Evolutionary conservation across 2,329 filamentous ascomycete species (phyloP), one percentile per base, ranked within the genome.

Genomic region (Lecanicillium sp.): DNA sequence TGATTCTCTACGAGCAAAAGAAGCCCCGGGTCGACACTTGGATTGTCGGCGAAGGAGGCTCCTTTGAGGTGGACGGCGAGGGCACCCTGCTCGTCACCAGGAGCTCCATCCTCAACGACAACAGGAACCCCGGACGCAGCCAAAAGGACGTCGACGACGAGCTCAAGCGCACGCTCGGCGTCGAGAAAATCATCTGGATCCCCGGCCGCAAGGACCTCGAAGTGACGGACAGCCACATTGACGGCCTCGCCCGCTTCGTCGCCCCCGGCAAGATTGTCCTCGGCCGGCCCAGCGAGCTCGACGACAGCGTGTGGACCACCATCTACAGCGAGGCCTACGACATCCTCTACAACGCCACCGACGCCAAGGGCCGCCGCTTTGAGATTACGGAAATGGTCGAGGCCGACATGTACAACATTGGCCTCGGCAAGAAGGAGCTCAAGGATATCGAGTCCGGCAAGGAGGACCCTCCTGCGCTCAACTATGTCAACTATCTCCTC

Each of bases 181-280:
- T 52, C 10, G 18, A 38, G 2, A 58, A 54, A 17, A 29, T 49
- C 3, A 49, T 58, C 17, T 58, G 54, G 55, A 41, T 58, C 3
- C 43, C 49, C 2, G 53, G 54, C 1, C 27, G 47, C 15, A 42
- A 39, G 14, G 44, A 36, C 1, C 31, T 47, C 8, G 54, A 56
- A 20, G 33, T 47, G 2, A 57, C 55, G 0, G 55, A 58, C 25
- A 45, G 46, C 17, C 55, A 58, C 18, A 46, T 58, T 11, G 53
- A 58, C 29, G 54, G 51, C 5, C 36, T 55, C 1, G 52, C 39
- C 3, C 49, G 52, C 0, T 58, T 58, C 32, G 41, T 47, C 12
- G 32, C 45, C 0, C 49, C 49, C 0, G 54, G 54, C 2, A 39
- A 40, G 0, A 40, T 58, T 4, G 8, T 56, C 1, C 11, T 57